phyloP scores from a whole-genome alignment of 2,329 filamentous ascomycete species.

The Sordariomycetes sp. region DNA sequence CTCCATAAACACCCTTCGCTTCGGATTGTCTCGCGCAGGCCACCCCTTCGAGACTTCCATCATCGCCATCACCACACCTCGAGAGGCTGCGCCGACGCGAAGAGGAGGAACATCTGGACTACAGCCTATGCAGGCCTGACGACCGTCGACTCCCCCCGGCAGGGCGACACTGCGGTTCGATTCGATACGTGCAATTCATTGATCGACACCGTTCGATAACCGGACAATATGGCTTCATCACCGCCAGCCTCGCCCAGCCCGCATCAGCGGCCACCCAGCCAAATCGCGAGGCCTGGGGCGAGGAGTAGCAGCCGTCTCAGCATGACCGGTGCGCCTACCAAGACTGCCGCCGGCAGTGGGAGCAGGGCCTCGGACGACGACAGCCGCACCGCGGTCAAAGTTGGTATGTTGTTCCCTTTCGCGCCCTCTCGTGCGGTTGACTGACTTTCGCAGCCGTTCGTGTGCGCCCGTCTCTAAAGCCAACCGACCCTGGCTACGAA shows the following conservation, averaged over 20 bases:
- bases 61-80: background rate
- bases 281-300: constrained; percentile 63
- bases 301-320: constrained; percentile 80
- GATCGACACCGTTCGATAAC: background rate
- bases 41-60: no score
- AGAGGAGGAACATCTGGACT: background rate
- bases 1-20: no score
- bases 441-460: constrained; percentile 79
- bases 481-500: constrained; percentile 84
- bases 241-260: constrained; percentile 58
- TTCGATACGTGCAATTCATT: no score
- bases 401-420: constrained; percentile 57
- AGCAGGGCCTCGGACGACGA: constrained; percentile 88
- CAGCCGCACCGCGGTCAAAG: constrained; percentile 85
- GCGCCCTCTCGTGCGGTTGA: no score
- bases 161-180: no score
- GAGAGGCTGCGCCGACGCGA: no score
- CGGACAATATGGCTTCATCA: constrained; percentile 51
- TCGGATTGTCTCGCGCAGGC: no score
- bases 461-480: constrained; percentile 75
- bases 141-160: constrained; percentile 2
- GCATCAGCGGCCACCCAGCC: constrained; percentile 65
- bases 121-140: constrained; percentile 4
- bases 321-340: constrained; percentile 57
- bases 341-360: constrained; percentile 59